These are phyloP conservation scores for Pyrenophora graminea DNA, from an alignment of 2,329 filamentous ascomycete genomes.

Conservation along the genomic window DNA sequence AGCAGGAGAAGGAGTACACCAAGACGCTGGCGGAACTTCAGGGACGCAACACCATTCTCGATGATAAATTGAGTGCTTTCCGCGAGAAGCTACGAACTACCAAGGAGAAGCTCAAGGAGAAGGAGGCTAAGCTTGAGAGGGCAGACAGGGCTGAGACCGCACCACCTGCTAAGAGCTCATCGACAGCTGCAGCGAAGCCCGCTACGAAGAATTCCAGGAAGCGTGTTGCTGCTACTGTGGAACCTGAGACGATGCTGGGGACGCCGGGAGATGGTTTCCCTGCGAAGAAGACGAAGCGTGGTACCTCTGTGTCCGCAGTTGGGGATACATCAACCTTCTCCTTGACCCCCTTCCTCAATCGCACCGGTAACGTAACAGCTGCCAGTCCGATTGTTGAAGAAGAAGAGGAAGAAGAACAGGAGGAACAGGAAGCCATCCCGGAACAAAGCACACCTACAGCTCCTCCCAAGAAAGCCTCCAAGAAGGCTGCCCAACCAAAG, in stretches of 20 bases:
- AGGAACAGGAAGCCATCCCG: slow-evolving; percentile 26
- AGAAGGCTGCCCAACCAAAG: slow-evolving; percentile 38
- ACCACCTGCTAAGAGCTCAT: slow-evolving; percentile 34
- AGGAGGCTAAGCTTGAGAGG: slow-evolving; percentile 56
- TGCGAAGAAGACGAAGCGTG: slow-evolving; percentile 52
- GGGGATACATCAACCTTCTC: slow-evolving; percentile 93
- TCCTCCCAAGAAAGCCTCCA: slow-evolving; percentile 34
- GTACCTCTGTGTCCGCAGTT: slow-evolving; percentile 60
- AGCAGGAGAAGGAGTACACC: slow-evolving; percentile 57
- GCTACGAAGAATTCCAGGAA: slow-evolving; percentile 49
- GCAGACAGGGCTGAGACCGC: slow-evolving; percentile 50
- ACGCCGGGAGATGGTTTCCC: slow-evolving; percentile 55
- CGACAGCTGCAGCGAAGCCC: slow-evolving; percentile 41
- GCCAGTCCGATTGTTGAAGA: slow-evolving; percentile 49
- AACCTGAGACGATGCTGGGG: slow-evolving; percentile 54
- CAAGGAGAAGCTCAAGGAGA: slow-evolving; percentile 74
- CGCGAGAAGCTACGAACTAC: slow-evolving; percentile 70
- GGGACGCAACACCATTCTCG: slow-evolving; percentile 65
- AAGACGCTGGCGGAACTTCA: slow-evolving; percentile 65
- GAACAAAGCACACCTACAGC: slow-evolving; percentile 38
- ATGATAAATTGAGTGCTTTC: slow-evolving; percentile 71
- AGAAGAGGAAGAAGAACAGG: slow-evolving; percentile 31
- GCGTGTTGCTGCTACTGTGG: slow-evolving; percentile 49
- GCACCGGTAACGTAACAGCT: slow-evolving; percentile 64
- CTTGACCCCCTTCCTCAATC: slow-evolving; percentile 90